A percentile compares a stretch with the other conserved stretches of the same genome.
Evolutionary conservation across 208 protist genomes (phyloP).

Genomic region (Leishmania braziliensis): DNA sequence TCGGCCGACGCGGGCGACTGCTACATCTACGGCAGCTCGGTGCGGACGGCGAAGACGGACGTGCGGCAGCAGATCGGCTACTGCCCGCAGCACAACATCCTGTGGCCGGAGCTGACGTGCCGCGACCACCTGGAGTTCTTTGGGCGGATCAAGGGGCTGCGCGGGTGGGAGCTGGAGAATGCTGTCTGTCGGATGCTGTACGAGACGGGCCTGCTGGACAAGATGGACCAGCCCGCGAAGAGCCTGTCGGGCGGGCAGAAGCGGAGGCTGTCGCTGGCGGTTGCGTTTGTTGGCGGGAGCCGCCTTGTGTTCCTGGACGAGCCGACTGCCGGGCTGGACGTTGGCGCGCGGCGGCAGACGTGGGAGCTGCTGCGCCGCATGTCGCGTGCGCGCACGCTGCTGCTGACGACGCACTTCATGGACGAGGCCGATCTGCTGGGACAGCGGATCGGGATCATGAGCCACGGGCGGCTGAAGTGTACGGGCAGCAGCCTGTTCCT

Average conservation of each 20-base stretch:
- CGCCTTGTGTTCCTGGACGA: slow-evolving; percentile 87
- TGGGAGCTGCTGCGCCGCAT: slow-evolving; percentile 70
- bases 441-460: slow-evolving; percentile 93
- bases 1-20: slow-evolving; percentile 65
- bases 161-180: slow-evolving; percentile 33
- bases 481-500: slow-evolving; percentile 56
- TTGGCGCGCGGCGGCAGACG: slow-evolving; percentile 58
- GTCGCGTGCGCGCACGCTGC: slow-evolving; percentile 43
- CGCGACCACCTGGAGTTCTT: slow-evolving; percentile 92
- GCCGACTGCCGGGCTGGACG: slow-evolving; percentile 89
- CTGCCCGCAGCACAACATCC: slow-evolving; percentile 54
- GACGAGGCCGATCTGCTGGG: slow-evolving; percentile 97
- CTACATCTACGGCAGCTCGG: slow-evolving; percentile 64
- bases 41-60: slow-evolving; percentile 44
- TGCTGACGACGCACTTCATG: slow-evolving; percentile 95
- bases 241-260: slow-evolving; percentile 83
- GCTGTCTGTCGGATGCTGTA: slow-evolving; percentile 47
- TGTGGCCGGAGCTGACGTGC: slow-evolving; percentile 80
- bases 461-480: slow-evolving; percentile 53
- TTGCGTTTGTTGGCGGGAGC: slow-evolving; percentile 81
- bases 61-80: slow-evolving; percentile 79
- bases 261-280: slow-evolving; percentile 79
- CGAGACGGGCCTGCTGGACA: slow-evolving; percentile 63
- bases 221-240: slow-evolving; percentile 32
- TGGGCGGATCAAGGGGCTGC: slow-evolving; percentile 84